Base-by-base conservation (phyloP, 805 yeast species). In the Suhomyces emberorum region DNA sequence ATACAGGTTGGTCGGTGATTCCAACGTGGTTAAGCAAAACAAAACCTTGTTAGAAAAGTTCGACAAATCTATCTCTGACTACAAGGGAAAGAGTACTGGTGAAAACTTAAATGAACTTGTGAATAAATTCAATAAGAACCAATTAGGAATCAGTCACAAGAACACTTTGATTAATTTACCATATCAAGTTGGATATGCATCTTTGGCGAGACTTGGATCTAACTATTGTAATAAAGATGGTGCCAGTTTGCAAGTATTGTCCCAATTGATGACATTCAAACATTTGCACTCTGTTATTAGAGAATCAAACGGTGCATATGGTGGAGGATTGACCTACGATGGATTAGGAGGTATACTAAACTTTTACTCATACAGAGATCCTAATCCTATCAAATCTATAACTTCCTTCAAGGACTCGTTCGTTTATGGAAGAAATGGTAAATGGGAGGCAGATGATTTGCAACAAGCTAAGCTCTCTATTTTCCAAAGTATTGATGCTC, bases 271-370 rank as follows among this genome's bases (percentile, higher is more conserved):
- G 47, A 82, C 95, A 0, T 89, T 83, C 61, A 86, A 84, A 52
- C 77, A 85, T 47, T 65, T 93, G 32, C 98, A 93, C 59, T 76
- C 87, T 9, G 95, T 88, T 45, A 79, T 93, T 25, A 76, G 98
- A 47, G 98, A 93, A 55, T 79, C 91, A 52, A 96, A 96, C 39
- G 98, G 98, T 41, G 98, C 98, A 0, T 93, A 93, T 55, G 98
- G 98, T 6, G 98, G 96, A 4, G 98, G 98, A 3, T 84, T 95
- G 4, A 64, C 76, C 6, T 93, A 81, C 57, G 85, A 82, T 55
- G 88, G 91, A 0, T 55, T 86, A 15, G 87, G 84, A 34, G 98
- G 97, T 0, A 50, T 81, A 2, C 77, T 91, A 51, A 75, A 84
- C 22, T 88, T 73, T 63, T 93, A 83, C 62, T 88, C 98, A 0